A percentile compares a stretch with the other conserved stretches of the same genome.
phyloP scores from a whole-genome alignment of 1,284 basidiomycete genomes.

The Vanrija humicola region DNA sequence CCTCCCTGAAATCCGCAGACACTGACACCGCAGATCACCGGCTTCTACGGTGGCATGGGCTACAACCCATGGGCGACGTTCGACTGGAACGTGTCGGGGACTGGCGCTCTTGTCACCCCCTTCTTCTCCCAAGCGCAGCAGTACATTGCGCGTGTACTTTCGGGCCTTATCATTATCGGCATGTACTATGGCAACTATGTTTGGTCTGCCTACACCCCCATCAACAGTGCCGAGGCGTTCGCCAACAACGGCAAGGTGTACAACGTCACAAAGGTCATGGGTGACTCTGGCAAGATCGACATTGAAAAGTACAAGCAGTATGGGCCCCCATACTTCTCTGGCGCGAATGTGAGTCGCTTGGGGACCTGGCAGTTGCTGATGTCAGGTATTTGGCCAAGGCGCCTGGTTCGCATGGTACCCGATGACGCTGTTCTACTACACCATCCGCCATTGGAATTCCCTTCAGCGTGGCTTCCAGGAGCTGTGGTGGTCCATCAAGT shows the following conservation, averaged over 20 bases:
- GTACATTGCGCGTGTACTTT: conserved; percentile 1
- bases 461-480: not conserved
- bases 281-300: not conserved
- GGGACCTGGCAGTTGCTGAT: too few relatives aligned
- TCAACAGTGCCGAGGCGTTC: not conserved
- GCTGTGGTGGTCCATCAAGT: not conserved
- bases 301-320: not conserved
- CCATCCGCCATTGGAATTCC: not conserved
- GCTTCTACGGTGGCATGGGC: conserved; percentile 24
- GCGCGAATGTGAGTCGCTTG: not conserved
- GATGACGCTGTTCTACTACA: not conserved
- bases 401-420: not conserved
- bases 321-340: not conserved
- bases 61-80: conserved; percentile 30
- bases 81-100: conserved; percentile 16
- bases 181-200: conserved; percentile 4
- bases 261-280: not conserved
- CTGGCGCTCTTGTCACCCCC: not conserved
- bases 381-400: not conserved
- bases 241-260: not conserved
- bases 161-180: conserved; percentile 5
- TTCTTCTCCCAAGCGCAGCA: conserved; percentile 3
- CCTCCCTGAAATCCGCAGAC: too few relatives aligned
- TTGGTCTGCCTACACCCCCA: not conserved
- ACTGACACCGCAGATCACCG: conserved; percentile 8